These are phyloP conservation scores for Mercurialis annua DNA, from an alignment of 345 rosid genomes.

Conservation along the genomic window DNA sequence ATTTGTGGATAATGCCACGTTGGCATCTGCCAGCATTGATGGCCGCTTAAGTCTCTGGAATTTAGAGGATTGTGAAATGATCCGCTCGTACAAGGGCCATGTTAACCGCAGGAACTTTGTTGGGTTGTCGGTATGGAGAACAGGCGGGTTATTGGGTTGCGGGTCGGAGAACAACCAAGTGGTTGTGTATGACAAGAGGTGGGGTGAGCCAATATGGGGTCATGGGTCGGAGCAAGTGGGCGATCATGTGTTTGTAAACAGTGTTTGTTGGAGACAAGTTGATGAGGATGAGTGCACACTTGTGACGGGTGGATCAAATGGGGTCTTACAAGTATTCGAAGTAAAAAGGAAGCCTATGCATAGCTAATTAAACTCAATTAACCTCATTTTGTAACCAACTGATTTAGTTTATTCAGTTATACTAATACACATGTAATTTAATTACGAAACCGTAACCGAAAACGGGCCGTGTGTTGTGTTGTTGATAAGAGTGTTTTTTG, in stretches of 20 bases:
- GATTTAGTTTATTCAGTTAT: no score
- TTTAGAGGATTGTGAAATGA: slow-evolving; percentile 17
- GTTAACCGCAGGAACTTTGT: slow-evolving; percentile 67
- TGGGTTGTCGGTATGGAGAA: slow-evolving; percentile 75
- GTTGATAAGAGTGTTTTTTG: no score
- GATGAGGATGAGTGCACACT: slow-evolving; percentile 59
- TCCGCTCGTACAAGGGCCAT: slow-evolving; percentile 68
- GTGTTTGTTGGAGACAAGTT: slow-evolving; percentile 81
- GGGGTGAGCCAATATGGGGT: slow-evolving; percentile 81
- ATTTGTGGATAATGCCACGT: slow-evolving; percentile 38
- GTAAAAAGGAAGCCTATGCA: slow-evolving; percentile 53
- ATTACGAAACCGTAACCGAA: no score
- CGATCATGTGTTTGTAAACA: slow-evolving; percentile 51
- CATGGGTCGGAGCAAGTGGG: slow-evolving; percentile 40
- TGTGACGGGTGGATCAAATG: slow-evolving; percentile 83
- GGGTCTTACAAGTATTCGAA: slow-evolving; percentile 51
- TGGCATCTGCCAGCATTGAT: slow-evolving; percentile 62
- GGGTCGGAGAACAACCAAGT: slow-evolving; percentile 79
- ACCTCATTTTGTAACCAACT: no score
- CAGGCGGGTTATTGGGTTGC: slow-evolving; percentile 68
- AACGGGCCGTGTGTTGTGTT: no score
- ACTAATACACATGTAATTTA: no score
- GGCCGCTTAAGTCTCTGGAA: slow-evolving; percentile 77
- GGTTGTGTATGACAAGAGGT: slow-evolving; percentile 69
- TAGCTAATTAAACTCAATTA: no score